phyloP scores from a whole-genome alignment of 2,329 filamentous ascomycete species.

The Sporothrix pallida region DNA sequence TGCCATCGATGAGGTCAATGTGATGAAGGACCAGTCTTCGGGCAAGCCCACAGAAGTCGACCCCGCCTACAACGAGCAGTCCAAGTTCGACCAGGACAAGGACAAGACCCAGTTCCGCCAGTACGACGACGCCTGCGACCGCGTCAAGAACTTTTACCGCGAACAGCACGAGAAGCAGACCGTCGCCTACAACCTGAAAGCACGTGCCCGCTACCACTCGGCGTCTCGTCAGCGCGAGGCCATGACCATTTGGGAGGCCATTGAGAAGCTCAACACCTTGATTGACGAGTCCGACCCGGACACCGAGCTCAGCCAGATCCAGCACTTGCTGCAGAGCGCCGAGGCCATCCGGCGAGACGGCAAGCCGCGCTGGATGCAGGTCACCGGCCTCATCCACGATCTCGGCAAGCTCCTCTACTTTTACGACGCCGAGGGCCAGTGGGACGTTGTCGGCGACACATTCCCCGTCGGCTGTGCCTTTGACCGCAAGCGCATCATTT shows the following conservation, averaged over 20 bases:
- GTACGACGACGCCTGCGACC: constrained; percentile 81
- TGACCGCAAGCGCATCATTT: constrained; percentile 73
- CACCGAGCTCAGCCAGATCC: constrained; percentile 84
- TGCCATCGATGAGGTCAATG: constrained; percentile 46
- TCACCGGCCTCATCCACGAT: constrained; percentile 78
- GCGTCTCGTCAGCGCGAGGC: constrained; percentile 66
- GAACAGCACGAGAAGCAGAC: constrained; percentile 76
- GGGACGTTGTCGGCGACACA: constrained; percentile 90
- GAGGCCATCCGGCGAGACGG: constrained; percentile 88
- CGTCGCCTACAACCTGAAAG: constrained; percentile 82
- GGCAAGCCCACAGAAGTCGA: constrained; percentile 22
- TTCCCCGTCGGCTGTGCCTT: constrained; percentile 80
- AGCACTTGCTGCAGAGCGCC: constrained; percentile 85
- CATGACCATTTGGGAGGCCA: constrained; percentile 89
- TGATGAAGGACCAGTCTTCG: constrained; percentile 40
- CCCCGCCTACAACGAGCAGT: constrained; percentile 37
- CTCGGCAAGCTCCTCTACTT: constrained; percentile 81
- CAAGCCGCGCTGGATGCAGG: constrained; percentile 82
- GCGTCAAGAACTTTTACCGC: constrained; percentile 85
- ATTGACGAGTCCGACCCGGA: constrained; percentile 93
- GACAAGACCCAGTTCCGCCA: constrained; percentile 58
- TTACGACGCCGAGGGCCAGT: constrained; percentile 83
- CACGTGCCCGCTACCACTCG: constrained; percentile 72
- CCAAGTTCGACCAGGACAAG: constrained; percentile 44
- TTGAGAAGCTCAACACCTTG: constrained; percentile 89